A percentile compares a stretch with the other conserved stretches of the same genome.
Evolutionary conservation across 305 asterid genomes (phyloP).

Genomic region (Fraxinus sp.): DNA sequence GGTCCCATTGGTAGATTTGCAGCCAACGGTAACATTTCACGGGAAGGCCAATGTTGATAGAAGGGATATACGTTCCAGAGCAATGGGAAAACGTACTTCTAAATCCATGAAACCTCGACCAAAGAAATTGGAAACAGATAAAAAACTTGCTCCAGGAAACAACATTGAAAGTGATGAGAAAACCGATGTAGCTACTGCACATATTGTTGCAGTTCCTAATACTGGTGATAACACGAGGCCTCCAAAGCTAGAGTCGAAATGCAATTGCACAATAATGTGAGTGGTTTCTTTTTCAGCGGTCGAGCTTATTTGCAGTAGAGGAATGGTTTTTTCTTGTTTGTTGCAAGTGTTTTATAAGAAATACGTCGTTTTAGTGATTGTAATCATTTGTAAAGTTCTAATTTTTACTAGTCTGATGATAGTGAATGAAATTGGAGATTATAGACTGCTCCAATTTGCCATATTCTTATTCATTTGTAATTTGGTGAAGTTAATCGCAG

Average conservation of each 20-base stretch:
- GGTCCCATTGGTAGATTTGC: slow-evolving; percentile 36
- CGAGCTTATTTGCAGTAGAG: slow-evolving; percentile 14
- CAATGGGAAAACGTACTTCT: slow-evolving; percentile 46
- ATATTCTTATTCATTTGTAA: slow-evolving; percentile 38
- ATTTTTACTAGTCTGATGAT: slow-evolving; percentile 54
- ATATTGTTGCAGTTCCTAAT: slow-evolving; percentile 48
- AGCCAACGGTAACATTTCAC: slow-evolving; percentile 44
- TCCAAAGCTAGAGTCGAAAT: slow-evolving; percentile 91
- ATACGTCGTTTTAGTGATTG: slow-evolving; percentile 26
- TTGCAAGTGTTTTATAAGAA: slow-evolving; percentile 51
- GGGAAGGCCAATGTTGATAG: slow-evolving; percentile 54
- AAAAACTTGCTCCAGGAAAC: slow-evolving; percentile 37
- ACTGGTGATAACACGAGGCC: slow-evolving; percentile 59
- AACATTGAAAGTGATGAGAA: slow-evolving; percentile 24
- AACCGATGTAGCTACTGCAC: slow-evolving; percentile 44
- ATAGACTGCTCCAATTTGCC: slow-evolving; percentile 37
- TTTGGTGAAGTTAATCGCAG: slow-evolving; percentile 30
- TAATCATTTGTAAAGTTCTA: slow-evolving; percentile 60
- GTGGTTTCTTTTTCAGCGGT: background rate
- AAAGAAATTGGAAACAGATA: slow-evolving; percentile 45
- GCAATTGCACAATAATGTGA: slow-evolving; percentile 92
- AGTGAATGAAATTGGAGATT: slow-evolving; percentile 38
- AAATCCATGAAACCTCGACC: slow-evolving; percentile 66
- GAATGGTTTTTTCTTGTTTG: slow-evolving; percentile 28
- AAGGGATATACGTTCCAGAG: slow-evolving; percentile 52